Evolutionary conservation across 2,329 filamentous ascomycete species (phyloP), one percentile per base, ranked within the genome.

Genomic region (Madurella fahalii): DNA sequence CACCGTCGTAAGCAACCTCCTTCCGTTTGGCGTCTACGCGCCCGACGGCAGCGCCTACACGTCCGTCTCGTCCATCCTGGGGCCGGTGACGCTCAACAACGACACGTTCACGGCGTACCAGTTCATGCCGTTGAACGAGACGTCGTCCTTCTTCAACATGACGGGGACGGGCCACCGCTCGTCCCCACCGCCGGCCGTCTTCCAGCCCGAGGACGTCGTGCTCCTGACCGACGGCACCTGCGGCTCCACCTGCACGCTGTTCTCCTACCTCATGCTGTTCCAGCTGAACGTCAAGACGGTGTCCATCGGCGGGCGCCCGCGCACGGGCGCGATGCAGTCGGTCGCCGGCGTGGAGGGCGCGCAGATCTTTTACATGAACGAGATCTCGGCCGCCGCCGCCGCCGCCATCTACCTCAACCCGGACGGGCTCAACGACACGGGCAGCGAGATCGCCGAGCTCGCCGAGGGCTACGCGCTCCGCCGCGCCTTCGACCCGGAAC

Each of bases 141-240:
- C 67, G 61, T 59, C 73, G 59, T 32, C 63, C 12, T 62, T 58
- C 17, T 74, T 74, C 61, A 70, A 71, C 47, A 64, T 78, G 17
- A 75, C 73, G 4, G 76, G 76, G 34, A 73, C 71, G 46, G 68
- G 71, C 20, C 69, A 67, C 58, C 67, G 69, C 9, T 61, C 70
- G 4, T 73, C 74, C 59, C 67, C 73, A 1, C 71, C 72, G 1
- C 63, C 72, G 37, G 77, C 78, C 5, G 64, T 68, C n/a, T 83
- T 83, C 64, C 67, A 68, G 1, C 70, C 77, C 0, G 74, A 80
- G 51, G 73, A 83, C 62, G 72, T 83, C 17, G 72, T 81, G 31
- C 65, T 82, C 37, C 73, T 81, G 17, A 77, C 76, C 1, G 79
- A 83, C 59, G 79, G 78, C 32, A 76, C 76, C 51, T 83, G 80